Evolutionary conservation across 2,329 filamentous ascomycete genomes (phyloP), one percentile per base, ranked within the genome.

Genomic region (Fonsecaea pedrosoi): DNA sequence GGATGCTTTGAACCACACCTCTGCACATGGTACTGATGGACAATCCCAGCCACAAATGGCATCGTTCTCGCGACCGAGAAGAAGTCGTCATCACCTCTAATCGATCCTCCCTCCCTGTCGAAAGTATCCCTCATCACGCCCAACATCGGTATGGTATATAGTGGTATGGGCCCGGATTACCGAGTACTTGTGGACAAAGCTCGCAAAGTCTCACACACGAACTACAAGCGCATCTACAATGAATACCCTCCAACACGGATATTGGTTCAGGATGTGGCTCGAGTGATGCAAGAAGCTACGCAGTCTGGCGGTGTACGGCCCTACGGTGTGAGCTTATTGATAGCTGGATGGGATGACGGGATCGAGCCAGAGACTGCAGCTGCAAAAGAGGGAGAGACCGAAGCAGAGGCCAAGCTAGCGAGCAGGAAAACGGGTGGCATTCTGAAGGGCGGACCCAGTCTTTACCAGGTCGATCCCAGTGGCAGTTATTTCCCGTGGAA

Each of bases 211-310:
- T 97, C 94, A 64, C 95, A 99, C 83, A 96, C 95, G 56, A 91
- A 90, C 80, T 99, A 99, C 89, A 99, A 99, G 88, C 92, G 95
- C 81, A 94, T 99, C 84, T 99, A 99, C 86, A 99, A 99, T 83
- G 95, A 99, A 84, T 99, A 99, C 84, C 95, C 95, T n/a, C 95
- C 95, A 5, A 99, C 95, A 65, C 90, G 95, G 80, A 99, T 99
- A 90, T 87, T 99, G 83, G 95, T 99, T 65, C 95, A 99, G 82
- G 95, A 99, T 77, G 94, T 99, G 65, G 95, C 95, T 67, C 88
- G 93, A 71, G 94, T 98, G 73, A 97, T 99, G 90, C 95, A 99
- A 82, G 95, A 99, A 83, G 95, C 95, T 69, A 99, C 95, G 68
- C 95, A 99, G 82, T 97, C 92, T 45, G 95, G 95, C 78, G 95